Evolutionary conservation across 129 eudicot species (phyloP), one percentile per base, ranked within the genome.

Genomic region (Helichrysum umbraculigerum): DNA sequence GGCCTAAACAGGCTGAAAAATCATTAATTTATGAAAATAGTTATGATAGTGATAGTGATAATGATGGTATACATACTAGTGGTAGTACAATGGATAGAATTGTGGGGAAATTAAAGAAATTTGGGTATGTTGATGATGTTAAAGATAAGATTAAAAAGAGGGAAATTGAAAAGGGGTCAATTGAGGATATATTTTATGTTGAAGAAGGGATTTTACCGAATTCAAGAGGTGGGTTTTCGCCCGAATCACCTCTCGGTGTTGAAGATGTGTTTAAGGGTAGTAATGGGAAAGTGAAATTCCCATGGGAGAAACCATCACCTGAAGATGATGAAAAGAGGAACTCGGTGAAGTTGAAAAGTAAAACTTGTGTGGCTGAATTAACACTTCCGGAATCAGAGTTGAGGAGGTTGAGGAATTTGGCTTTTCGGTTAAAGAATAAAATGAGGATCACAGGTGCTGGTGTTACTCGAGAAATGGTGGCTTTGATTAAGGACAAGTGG

Each of bases 71-170:
- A 64, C 74, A 72, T 69, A 37, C 20, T 62, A 72, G 83, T 78
- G 91, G 96, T 35, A 91, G 89, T 82, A 91, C 96, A n/a, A 94
- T 94, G 96, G 88, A 94, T 30, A 94, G 76, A 70, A 94, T 94
- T 72, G 97, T 94, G 44, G 81, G 84, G 78, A 94, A 86, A 64
- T 76, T 94, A 85, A 94, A 87, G 86, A 87, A 84, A 71, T 82
- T 87, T 76, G 97, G 98, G 78, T 91, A 88, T 70, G 81, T 83
- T 78, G 97, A 93, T 78, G 87, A 66, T 65, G 70, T 63, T 67
- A 76, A 81, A 51, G 88, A 81, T 76, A 66, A 64, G 25, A 70
- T 15, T 47, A 74, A 62, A 14, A 68, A 79, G 34, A 83, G 83
- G 56, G 86, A 6, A 61, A 83, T 89, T 83, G 96, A 89, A 28